phyloP scores from a whole-genome alignment of 495 filamentous ascomycete genomes.

The Choiromyces venosus region DNA sequence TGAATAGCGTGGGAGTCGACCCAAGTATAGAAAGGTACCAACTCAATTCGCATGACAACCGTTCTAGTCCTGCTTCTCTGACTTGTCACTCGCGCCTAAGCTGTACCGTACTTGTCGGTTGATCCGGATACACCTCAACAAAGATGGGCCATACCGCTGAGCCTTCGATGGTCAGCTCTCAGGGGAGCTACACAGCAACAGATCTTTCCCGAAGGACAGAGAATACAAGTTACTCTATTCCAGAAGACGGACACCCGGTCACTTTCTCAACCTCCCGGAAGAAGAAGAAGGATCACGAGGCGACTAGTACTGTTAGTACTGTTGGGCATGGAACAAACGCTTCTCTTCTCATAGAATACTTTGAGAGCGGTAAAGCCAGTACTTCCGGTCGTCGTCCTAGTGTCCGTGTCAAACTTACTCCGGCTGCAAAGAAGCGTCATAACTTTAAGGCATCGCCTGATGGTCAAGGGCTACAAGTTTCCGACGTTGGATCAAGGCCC shows the following conservation, averaged over 20 bases:
- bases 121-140: conserved; percentile 8
- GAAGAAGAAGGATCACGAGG: conserved; percentile 52
- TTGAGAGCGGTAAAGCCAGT: conserved; percentile 72
- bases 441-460: conserved; percentile 37
- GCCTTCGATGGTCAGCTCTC: conserved; percentile 35
- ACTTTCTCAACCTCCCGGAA: conserved; percentile 73
- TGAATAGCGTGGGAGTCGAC: conserved; percentile 31
- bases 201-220: conserved; percentile 55
- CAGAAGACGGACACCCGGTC: conserved; percentile 89
- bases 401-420: conserved; percentile 90
- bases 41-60: conserved; percentile 32
- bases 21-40: conserved; percentile 34
- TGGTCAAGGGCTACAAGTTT: conserved; percentile 33
- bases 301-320: conserved; percentile 19
- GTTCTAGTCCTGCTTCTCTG: conserved; percentile 20
- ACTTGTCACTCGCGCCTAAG: conserved; percentile 29
- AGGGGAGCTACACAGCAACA: conserved; percentile 40
- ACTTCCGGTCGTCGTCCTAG: conserved; percentile 65
- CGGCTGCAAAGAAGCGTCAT: conserved; percentile 50
- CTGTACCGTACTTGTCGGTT: conserved; percentile 23
- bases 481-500: conserved; percentile 31
- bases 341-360: conserved; percentile 95
- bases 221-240: conserved; percentile 80
- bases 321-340: conserved; percentile 48
- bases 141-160: conserved; percentile 35